Conservation (phyloP, 2,329 filamentous ascomycete species). For the Fusarium domesticum region DNA sequence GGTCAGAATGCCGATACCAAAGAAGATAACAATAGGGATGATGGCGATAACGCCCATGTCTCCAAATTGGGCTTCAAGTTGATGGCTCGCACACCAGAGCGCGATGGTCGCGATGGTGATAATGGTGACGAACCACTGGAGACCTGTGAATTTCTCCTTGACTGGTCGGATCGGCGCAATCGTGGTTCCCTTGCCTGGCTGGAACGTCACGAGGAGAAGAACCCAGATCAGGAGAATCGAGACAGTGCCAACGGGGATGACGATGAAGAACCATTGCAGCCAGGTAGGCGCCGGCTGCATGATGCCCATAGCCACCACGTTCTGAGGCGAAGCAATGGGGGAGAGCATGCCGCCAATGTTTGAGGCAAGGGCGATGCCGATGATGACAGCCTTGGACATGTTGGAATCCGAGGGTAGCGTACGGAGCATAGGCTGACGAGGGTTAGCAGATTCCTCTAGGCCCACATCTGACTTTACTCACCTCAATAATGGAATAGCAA, state of each 20-base stretch:
- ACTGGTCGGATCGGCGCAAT: constrained; percentile 90
- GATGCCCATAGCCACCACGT: constrained; percentile 92
- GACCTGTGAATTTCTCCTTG: constrained; percentile 80
- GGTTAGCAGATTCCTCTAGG: constrained; percentile 7
- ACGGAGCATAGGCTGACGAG: constrained; percentile 75
- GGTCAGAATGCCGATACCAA: constrained; percentile 90
- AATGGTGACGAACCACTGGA: constrained; percentile 89
- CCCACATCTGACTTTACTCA: constrained; percentile 36
- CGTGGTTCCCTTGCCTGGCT: constrained; percentile 77
- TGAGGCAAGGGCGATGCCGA: constrained; percentile 90
- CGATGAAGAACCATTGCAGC: constrained; percentile 96
- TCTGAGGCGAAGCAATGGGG: constrained; percentile 95
- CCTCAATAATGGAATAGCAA: constrained; percentile 96
- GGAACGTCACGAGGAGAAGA: constrained; percentile 80
- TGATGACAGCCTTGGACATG: constrained; percentile 92
- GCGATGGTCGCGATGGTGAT: constrained; percentile 82
- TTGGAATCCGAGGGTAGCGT: constrained; percentile 86
- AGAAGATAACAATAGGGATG: constrained; percentile 92
- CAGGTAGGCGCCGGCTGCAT: constrained; percentile 91
- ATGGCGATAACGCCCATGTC: constrained; percentile 99
- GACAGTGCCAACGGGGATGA: constrained; percentile 86
- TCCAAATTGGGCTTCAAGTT: constrained; percentile 82
- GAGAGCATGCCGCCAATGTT: constrained; percentile 97
- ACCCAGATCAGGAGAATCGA: constrained; percentile 87
- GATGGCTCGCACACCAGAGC: constrained; percentile 90